A percentile compares a stretch with the other conserved stretches of the same genome.
phyloP scores from a whole-genome alignment of 306 rosid genomes.

The Lathyrus tuberosus region DNA sequence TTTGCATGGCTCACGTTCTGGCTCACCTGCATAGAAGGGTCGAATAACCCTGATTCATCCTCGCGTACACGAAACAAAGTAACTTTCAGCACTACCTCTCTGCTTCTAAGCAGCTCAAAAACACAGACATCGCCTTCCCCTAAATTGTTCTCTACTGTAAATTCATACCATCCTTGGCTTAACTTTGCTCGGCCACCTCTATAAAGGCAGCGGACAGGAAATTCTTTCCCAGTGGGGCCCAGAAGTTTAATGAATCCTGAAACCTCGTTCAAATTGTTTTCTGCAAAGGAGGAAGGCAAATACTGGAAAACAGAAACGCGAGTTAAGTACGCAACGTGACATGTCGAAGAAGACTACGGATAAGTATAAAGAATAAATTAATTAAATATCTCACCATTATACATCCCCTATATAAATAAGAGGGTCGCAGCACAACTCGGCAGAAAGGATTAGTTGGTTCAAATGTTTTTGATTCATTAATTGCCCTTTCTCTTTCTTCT shows the following conservation, averaged over 20 bases:
- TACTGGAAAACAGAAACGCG: conserved; percentile 63
- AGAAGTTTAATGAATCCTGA: conserved; percentile 97
- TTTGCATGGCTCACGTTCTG: conserved; percentile 43
- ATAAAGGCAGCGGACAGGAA: conserved; percentile 93
- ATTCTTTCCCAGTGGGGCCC: conserved; percentile 69
- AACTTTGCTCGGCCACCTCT: conserved; percentile 90
- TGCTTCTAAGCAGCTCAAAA: conserved; percentile 74
- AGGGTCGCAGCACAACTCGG: conserved; percentile 94
- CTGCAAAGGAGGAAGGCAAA: conserved; percentile 98
- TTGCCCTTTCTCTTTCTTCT: conserved; percentile 94
- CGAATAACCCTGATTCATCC: conserved; percentile 55
- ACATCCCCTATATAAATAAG: conserved; percentile 94
- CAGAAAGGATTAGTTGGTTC: conserved; percentile 93
- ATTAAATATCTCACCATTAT: conserved; percentile 79
- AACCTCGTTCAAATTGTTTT: conserved; percentile 80
- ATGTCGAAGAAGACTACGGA: conserved; percentile 3
- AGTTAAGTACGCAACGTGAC: conserved; percentile 1
- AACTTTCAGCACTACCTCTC: conserved; percentile 78
- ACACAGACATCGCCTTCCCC: conserved; percentile 99
- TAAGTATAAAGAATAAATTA: not conserved
- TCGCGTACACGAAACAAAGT: conserved; percentile 65
- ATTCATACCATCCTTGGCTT: conserved; percentile 98
- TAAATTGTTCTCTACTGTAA: conserved; percentile 73
- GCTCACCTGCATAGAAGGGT: conserved; percentile 46
- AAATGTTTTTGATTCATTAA: conserved; percentile 77